A percentile compares a stretch with the other conserved stretches of the same genome.
Conservation (phyloP, 192 early-diverging fungal genomes). For the Gryganskiella cystojenkinii region DNA sequence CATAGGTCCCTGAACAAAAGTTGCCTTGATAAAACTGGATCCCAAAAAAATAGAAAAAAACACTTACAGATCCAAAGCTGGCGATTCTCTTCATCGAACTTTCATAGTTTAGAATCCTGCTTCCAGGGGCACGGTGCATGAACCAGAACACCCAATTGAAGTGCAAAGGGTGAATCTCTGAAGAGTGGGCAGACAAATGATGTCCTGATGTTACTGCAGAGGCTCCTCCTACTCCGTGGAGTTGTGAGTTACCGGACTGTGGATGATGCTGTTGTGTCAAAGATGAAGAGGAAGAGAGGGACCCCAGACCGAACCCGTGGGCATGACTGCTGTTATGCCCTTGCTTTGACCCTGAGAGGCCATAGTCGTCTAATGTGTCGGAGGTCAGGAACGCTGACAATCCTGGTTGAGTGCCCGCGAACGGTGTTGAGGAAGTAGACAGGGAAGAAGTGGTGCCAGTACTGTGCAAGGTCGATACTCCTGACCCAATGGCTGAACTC, state of each 20-base stretch:
- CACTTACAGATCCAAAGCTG: constrained; percentile 75
- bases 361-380: not conserved
- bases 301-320: not conserved
- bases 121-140: constrained; percentile 89
- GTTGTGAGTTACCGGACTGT: too few relatives aligned
- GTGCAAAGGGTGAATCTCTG: constrained; percentile 72
- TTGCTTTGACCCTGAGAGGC: not conserved
- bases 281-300: not conserved
- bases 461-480: constrained; percentile 12
- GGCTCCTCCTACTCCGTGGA: too few relatives aligned
- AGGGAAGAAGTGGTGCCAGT: constrained; percentile 10
- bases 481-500: constrained; percentile 27
- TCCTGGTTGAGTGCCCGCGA: constrained; percentile 24
- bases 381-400: constrained; percentile 40
- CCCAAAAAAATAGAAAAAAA: not conserved
- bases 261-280: not conserved
- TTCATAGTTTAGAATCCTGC: constrained; percentile 90
- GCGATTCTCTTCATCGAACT: constrained; percentile 86
- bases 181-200: constrained; percentile 5
- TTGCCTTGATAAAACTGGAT: too few relatives aligned
- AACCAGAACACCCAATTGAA: constrained; percentile 94
- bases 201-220: too few relatives aligned
- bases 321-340: not conserved
- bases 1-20: constrained; percentile 1
- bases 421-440: constrained; percentile 15